phyloP scores from a whole-genome alignment of 306 rosid genomes.

The Pyrus betulifolia region DNA sequence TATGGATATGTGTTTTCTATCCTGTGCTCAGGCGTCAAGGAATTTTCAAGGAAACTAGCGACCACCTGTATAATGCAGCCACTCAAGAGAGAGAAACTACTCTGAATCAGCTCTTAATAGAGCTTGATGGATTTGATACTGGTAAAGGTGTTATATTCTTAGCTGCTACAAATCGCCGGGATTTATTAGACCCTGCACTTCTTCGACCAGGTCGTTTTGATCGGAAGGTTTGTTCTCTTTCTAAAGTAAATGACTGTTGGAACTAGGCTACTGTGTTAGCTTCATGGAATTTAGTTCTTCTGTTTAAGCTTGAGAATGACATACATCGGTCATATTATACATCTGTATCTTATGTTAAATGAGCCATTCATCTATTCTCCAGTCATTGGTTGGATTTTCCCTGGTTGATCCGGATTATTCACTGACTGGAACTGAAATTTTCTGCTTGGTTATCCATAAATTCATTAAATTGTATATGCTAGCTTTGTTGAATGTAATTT shows the following conservation, averaged over 20 bases:
- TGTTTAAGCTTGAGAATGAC: slow-evolving; percentile 5
- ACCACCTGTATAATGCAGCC: slow-evolving; percentile 81
- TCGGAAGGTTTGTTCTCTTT: slow-evolving; percentile 74
- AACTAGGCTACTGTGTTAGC: neutral
- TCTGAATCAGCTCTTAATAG: slow-evolving; percentile 87
- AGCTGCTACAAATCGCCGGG: slow-evolving; percentile 95
- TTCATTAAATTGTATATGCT: slow-evolving; percentile 9
- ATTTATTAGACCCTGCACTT: slow-evolving; percentile 96
- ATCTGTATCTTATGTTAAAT: neutral
- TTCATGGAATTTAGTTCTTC: slow-evolving; percentile 9
- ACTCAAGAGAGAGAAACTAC: slow-evolving; percentile 99
- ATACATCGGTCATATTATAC: neutral
- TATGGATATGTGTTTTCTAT: slow-evolving; percentile 19
- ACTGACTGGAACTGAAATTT: neutral
- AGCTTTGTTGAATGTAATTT: neutral
- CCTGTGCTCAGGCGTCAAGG: slow-evolving; percentile 83
- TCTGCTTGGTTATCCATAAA: slow-evolving; percentile 16
- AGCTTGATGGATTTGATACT: slow-evolving; percentile 98
- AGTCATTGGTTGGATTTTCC: neutral
- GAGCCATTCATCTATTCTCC: neutral
- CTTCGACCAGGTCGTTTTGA: slow-evolving; percentile 99
- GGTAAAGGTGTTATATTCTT: slow-evolving; percentile 98
- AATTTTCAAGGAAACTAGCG: slow-evolving; percentile 71
- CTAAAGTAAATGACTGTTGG: neutral
- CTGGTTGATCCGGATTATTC: neutral